Percentiles rank a stretch among this genome's conserved stretches.
These are phyloP conservation scores for Sisymbrium altissimum DNA, from an alignment of 345 rosid genomes.

Conservation along the genomic window DNA sequence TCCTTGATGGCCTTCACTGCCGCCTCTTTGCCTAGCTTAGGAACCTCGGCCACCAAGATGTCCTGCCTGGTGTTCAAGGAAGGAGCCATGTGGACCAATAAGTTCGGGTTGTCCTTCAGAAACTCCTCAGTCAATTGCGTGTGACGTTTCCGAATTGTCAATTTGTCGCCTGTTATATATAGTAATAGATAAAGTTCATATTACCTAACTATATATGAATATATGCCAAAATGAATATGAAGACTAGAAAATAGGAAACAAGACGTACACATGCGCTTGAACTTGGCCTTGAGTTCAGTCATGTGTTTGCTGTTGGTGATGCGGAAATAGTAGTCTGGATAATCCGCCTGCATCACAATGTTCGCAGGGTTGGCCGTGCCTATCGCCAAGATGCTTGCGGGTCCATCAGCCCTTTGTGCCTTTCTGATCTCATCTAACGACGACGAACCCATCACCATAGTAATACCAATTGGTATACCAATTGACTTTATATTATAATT, in stretches of 20 bases:
- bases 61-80: constrained; percentile 70
- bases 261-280: constrained; percentile 64
- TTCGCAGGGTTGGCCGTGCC: too few relatives aligned
- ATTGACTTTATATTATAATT: too few relatives aligned
- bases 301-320: constrained; percentile 65
- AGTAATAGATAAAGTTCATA: background rate
- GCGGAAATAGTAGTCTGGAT: constrained; percentile 59
- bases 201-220: too few relatives aligned
- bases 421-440: too few relatives aligned
- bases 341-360: background rate
- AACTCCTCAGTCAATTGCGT: constrained; percentile 64
- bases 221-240: background rate
- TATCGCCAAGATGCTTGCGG: too few relatives aligned
- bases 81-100: constrained; percentile 61
- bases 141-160: constrained; percentile 56
- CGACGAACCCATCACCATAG: too few relatives aligned
- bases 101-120: constrained; percentile 48
- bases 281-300: constrained; percentile 64
- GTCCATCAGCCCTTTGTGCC: too few relatives aligned
- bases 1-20: constrained; percentile 68
- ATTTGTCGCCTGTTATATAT: constrained; percentile 49
- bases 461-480: too few relatives aligned
- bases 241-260: background rate
- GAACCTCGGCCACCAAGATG: constrained; percentile 67
- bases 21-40: constrained; percentile 72